Percentiles rank a stretch among this genome's conserved stretches.
Conservation (phyloP, 768 basidiomycete species). For the Psilocybe subaeruginosa region DNA sequence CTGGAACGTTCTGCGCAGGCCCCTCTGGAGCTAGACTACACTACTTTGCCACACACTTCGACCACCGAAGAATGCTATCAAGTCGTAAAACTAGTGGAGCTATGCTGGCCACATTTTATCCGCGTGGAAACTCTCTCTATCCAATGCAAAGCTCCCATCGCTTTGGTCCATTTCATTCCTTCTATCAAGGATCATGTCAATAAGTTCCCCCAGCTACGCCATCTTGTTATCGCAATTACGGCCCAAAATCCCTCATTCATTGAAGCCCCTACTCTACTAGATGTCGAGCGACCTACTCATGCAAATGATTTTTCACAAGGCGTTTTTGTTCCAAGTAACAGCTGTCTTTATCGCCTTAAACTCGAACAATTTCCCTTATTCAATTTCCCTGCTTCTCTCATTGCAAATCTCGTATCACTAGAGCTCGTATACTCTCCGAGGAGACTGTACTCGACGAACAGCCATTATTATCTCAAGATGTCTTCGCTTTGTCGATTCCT, state of each 20-base stretch:
- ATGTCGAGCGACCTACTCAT: conserved; percentile 7
- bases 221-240: conserved; percentile 21
- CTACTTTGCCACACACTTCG: conserved; percentile 19
- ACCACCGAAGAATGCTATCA: conserved; percentile 17
- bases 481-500: conserved; percentile 42
- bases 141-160: conserved; percentile 15
- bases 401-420: conserved; percentile 42
- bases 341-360: conserved; percentile 36
- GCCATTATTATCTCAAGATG: conserved; percentile 36
- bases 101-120: conserved; percentile 19
- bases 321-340: conserved; percentile 13
- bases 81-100: conserved; percentile 28
- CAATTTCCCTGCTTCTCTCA: conserved; percentile 36
- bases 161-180: conserved; percentile 21
- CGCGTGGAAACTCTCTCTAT: conserved; percentile 31
- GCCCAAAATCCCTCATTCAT: conserved; percentile 20
- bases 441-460: conserved; percentile 20
- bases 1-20: conserved; percentile 36
- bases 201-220: conserved; percentile 21
- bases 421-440: conserved; percentile 42
- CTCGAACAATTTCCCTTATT: conserved; percentile 44
- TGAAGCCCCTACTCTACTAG: conserved; percentile 16
- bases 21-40: conserved; percentile 38
- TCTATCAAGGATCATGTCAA: conserved; percentile 16
- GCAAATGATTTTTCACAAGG: background rate